Evolutionary conservation across 805 yeast genomes (phyloP).

Genomic region (Ogataea zsoltii): DNA sequence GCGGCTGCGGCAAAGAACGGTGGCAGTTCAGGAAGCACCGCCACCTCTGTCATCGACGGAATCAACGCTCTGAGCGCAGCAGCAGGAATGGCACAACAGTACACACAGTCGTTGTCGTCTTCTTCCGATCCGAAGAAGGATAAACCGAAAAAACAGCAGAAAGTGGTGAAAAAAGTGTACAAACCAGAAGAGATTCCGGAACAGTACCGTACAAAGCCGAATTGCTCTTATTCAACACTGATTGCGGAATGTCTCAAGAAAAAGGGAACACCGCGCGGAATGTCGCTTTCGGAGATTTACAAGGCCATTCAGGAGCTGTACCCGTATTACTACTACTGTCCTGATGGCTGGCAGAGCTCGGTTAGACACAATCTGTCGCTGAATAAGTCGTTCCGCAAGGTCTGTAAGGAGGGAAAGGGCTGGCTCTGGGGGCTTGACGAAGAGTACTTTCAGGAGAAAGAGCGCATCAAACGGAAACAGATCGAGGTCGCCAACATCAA

Average conservation of each 20-base stretch:
- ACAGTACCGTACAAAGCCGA: slow-evolving; percentile 82
- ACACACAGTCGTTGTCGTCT: slow-evolving; percentile 1
- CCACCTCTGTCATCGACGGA: slow-evolving; percentile 13
- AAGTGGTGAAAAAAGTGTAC: slow-evolving; percentile 64
- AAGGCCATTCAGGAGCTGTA: slow-evolving; percentile 82
- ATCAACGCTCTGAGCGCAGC: slow-evolving; percentile 16
- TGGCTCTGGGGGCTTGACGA: slow-evolving; percentile 96
- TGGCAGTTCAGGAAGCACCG: slow-evolving; percentile 1
- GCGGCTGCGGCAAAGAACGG: slow-evolving; percentile 19
- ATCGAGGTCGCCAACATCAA: slow-evolving; percentile 52
- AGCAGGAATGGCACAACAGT: slow-evolving; percentile 16
- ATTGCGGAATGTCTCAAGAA: slow-evolving; percentile 77
- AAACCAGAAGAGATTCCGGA: slow-evolving; percentile 85
- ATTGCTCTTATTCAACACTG: slow-evolving; percentile 74
- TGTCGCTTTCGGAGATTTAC: slow-evolving; percentile 82
- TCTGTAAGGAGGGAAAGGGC: slow-evolving; percentile 86
- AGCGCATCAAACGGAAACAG: slow-evolving; percentile 62
- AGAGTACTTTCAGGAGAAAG: slow-evolving; percentile 78
- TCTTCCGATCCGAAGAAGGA: slow-evolving; percentile 19
- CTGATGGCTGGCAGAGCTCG: slow-evolving; percentile 97
- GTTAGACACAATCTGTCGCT: slow-evolving; percentile 87
- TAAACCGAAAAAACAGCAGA: slow-evolving; percentile 47
- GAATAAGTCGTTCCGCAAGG: slow-evolving; percentile 81
- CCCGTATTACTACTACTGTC: slow-evolving; percentile 91
- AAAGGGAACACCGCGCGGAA: slow-evolving; percentile 66